Evolutionary conservation across 2,329 filamentous ascomycete species (phyloP).

Genomic region (Penicillium griseofulvum): DNA sequence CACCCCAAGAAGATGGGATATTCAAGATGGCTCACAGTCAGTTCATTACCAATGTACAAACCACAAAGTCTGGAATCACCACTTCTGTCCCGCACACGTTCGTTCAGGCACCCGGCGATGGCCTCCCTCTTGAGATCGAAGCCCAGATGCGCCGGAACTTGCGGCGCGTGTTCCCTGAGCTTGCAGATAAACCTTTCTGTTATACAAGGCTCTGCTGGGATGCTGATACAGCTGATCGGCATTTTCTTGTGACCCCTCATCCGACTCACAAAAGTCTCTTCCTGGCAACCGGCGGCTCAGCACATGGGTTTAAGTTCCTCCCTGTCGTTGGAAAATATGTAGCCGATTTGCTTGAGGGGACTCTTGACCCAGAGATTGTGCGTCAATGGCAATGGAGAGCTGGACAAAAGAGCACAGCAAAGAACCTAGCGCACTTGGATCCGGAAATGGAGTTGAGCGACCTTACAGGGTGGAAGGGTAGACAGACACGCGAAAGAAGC

Average conservation of each 20-base stretch:
- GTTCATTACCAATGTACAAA: conserved; percentile 12
- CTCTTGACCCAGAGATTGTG: conserved; percentile 4
- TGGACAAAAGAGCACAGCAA: conserved; percentile 11
- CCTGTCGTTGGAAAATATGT: conserved; percentile 12
- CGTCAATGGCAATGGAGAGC: conserved; percentile 14
- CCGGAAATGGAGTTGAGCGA: conserved; percentile 22
- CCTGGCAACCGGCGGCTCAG: conserved; percentile 7
- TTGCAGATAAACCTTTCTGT: conserved; percentile 11
- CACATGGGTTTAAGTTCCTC: conserved; percentile 15
- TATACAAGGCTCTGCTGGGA: conserved; percentile 15
- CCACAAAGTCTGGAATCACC: conserved; percentile 1
- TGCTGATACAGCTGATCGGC: conserved; percentile 10
- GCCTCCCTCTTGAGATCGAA: conserved; percentile 11
- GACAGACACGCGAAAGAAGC: conserved; percentile 12
- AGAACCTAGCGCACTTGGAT: conserved; percentile 26
- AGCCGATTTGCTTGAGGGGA: conserved; percentile 11
- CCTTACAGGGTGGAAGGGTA: conserved; percentile 22
- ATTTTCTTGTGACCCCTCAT: conserved; percentile 12
- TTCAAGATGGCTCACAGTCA: conserved; percentile 12
- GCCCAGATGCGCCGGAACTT: conserved; percentile 8
- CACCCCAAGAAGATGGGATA: conserved; percentile 10
- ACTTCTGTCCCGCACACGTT: conserved; percentile 11
- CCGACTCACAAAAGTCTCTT: conserved; percentile 2
- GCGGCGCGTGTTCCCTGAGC: conserved; percentile 7
- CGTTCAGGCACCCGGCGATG: conserved; percentile 7